Base-by-base conservation (phyloP, 2,329 filamentous ascomycete genomes). In the Catunica adiposa region DNA sequence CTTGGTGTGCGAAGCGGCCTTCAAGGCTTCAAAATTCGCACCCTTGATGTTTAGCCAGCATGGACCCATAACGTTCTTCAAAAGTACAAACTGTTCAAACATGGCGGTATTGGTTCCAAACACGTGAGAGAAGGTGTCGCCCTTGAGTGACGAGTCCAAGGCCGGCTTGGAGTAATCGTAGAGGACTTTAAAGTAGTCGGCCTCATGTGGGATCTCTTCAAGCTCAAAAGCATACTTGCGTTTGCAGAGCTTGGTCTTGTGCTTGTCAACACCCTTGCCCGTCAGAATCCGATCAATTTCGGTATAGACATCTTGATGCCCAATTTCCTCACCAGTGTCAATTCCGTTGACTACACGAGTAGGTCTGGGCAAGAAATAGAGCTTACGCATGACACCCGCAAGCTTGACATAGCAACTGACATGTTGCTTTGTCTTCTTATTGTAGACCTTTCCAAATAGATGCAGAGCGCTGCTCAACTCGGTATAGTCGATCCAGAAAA, bases 31-130 rank as follows among this genome's bases (percentile, higher is more conserved):
- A 65, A 94, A 96, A 66, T 96, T 83, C 29, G 86, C 86, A 61
- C 85, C 83, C 61, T 89, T 78, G 56, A 98, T 92, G 65, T 84
- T 89, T 48, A 98, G 77, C 92, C 92, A 98, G 67, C 92, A 97
- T 29, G 92, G 92, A 1, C 92, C 92, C 90, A 96, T 98, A 62
- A 98, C 86, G 65, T 95, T 94, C 71, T 96, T 97, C 86, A 89
- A 96, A 3, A 98, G 76, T 20, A 98, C 92, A 65, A 98, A 98
- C 63, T 98, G 92, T 69, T 98, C 92, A 63, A 98, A 98, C 0
- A 98, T 75, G 1, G 87, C 82, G 0, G 92, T 98, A 67, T 92
- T 95, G 56, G 85, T 84, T 26, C 94, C 92, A 62, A 98, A 98
- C 23, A 95, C 83, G 61, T 87, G 86, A 1, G 90, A 96, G 65